Percentiles rank a stretch among this genome's conserved stretches.
Conservation (phyloP, 306 rosid genomes). For the Prunus persica region Prunus_persica_NCBIv2 NC_034010.1:19441501-19442000, state of each 20-base stretch:
- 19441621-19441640: neutral
- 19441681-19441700: too few species aligned
- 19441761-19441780: neutral
- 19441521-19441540: conserved; percentile 21
- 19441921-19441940: neutral
- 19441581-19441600: neutral
- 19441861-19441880: neutral
- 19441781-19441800: neutral
- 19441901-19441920: neutral
- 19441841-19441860: too few species aligned
- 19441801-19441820: too few species aligned
- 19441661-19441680: too few species aligned
- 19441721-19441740: too few species aligned
- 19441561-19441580: neutral
- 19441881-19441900: neutral
- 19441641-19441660: neutral
- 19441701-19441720: too few species aligned
- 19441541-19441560: conserved; percentile 31
- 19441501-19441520: conserved; percentile 23
- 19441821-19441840: too few species aligned
- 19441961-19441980: neutral
- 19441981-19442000: too few species aligned
- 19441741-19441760: neutral
- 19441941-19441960: neutral
- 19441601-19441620: conserved; percentile 14